phyloP scores from a whole-genome alignment of 2,329 filamentous ascomycete species.

The Cladosporium sp. region DNA sequence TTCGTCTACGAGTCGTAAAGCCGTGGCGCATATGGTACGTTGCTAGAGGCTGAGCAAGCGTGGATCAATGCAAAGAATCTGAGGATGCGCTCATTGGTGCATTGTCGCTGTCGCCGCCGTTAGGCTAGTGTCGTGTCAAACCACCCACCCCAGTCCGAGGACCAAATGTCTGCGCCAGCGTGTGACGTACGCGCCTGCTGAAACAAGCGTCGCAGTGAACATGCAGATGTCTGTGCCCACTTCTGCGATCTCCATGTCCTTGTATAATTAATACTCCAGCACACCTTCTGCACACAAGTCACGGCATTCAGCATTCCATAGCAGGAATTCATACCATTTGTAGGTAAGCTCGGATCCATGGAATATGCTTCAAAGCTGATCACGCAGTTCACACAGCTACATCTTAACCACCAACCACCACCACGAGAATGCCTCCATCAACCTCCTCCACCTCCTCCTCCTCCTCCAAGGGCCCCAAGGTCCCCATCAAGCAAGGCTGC shows the following conservation, averaged over 20 bases:
- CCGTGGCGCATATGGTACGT: background rate
- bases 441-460: conserved; percentile 26
- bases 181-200: conserved; percentile 4
- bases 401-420: background rate
- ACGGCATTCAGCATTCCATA: background rate
- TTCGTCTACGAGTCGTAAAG: background rate
- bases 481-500: conserved; percentile 35
- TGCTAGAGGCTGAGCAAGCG: conserved; percentile 4
- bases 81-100: conserved; percentile 5
- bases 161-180: conserved; percentile 1
- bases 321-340: background rate
- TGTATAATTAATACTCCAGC: background rate
- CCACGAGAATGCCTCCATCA: conserved; percentile 34
- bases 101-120: background rate
- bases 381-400: background rate
- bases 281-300: background rate
- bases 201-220: conserved; percentile 9
- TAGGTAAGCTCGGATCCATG: background rate
- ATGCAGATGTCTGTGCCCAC: background rate
- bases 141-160: background rate
- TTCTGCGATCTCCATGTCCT: background rate
- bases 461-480: conserved; percentile 24
- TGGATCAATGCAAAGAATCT: conserved; percentile 9
- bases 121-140: background rate
- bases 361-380: background rate